Evolutionary conservation across 2,329 filamentous ascomycete species (phyloP).

Genomic region (Arthrinium phaeospermum): DNA sequence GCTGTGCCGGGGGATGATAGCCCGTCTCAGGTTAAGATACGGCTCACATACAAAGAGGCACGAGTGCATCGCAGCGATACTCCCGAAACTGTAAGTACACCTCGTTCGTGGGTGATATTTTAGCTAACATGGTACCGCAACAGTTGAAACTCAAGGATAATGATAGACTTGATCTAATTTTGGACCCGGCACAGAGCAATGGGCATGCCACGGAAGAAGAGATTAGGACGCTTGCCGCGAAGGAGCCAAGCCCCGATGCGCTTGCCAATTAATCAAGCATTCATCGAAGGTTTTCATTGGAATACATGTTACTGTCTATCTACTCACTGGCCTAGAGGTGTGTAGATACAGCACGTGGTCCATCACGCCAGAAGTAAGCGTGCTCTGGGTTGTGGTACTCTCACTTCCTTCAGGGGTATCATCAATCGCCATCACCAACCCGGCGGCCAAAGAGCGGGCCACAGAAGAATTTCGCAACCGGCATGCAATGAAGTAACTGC

Average conservation of each 20-base stretch:
- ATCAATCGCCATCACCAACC: background rate
- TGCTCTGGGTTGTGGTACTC: background rate
- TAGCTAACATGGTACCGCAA: background rate
- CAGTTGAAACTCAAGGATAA: background rate
- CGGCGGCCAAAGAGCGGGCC: background rate
- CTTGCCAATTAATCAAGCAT: background rate
- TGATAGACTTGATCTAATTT: background rate
- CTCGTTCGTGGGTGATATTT: background rate
- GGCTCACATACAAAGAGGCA: background rate
- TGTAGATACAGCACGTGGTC: background rate
- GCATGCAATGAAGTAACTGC: background rate
- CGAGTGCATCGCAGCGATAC: background rate
- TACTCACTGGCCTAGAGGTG: background rate
- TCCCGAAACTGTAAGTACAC: background rate
- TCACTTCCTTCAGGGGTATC: background rate
- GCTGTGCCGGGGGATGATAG: too few species aligned
- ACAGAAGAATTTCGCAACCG: background rate
- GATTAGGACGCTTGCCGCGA: background rate
- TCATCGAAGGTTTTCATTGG: background rate
- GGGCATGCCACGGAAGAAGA: background rate
- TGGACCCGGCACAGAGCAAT: background rate
- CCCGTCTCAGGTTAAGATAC: background rate
- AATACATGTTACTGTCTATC: background rate
- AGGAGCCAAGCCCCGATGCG: background rate
- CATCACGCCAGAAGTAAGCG: background rate